Evolutionary conservation across 371 early-diverging fungal species (phyloP).

Genomic region (Coelomomyces lativittatus): DNA sequence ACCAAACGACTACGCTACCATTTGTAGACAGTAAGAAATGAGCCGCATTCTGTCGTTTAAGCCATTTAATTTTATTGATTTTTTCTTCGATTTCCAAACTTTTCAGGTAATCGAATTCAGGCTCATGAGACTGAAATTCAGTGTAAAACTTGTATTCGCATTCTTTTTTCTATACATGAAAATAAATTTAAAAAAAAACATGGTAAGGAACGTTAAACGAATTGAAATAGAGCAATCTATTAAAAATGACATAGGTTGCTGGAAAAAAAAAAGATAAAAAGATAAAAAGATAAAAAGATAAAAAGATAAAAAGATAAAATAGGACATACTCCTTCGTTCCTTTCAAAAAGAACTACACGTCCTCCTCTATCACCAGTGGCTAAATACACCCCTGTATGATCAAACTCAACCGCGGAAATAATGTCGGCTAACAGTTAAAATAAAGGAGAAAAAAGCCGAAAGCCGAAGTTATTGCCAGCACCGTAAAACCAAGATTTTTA

Average conservation of each 20-base stretch:
- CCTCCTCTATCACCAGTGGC: constrained; percentile 96
- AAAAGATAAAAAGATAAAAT: background rate
- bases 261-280: too few relatives aligned
- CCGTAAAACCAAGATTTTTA: background rate
- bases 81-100: constrained; percentile 98
- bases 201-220: too few relatives aligned
- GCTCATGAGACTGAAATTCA: constrained; percentile 96
- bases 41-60: constrained; percentile 76
- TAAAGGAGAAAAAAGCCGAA: background rate
- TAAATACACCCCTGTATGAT: constrained; percentile 85
- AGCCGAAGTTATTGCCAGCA: background rate
- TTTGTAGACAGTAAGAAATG: constrained; percentile 93
- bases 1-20: constrained; percentile 45
- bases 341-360: constrained; percentile 87
- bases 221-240: too few relatives aligned
- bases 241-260: too few relatives aligned
- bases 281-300: too few relatives aligned
- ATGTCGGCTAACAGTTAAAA: constrained; percentile 76
- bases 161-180: constrained; percentile 65
- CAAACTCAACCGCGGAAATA: constrained; percentile 93
- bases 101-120: constrained; percentile 98
- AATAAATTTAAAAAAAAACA: background rate
- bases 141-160: constrained; percentile 97
- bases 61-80: constrained; percentile 97
- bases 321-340: constrained; percentile 72